phyloP scores from a whole-genome alignment of 345 rosid species.

The Citrus sp. region DNA sequence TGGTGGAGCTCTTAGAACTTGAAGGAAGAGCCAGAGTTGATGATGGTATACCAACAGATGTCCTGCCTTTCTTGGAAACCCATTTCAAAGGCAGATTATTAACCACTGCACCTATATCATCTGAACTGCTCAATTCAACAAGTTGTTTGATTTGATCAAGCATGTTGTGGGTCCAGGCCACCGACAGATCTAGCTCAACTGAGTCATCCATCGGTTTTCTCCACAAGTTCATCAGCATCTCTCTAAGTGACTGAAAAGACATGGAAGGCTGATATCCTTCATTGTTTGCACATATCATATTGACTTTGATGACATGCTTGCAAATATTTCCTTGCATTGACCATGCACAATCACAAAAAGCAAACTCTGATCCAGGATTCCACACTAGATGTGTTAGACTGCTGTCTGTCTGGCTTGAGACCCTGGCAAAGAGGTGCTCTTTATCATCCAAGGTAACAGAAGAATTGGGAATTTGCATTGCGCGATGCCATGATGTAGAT shows the following conservation, averaged over 20 bases:
- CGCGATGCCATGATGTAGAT: conserved; percentile 95
- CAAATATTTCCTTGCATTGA: conserved; percentile 91
- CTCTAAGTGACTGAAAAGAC: conserved; percentile 64
- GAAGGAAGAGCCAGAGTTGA: conserved; percentile 38
- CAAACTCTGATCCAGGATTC: conserved; percentile 97
- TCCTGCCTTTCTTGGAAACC: conserved; percentile 76
- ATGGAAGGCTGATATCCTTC: conserved; percentile 47
- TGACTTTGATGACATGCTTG: conserved; percentile 91
- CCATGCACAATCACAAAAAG: conserved; percentile 87
- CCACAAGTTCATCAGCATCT: conserved; percentile 47
- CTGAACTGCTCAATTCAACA: conserved; percentile 54
- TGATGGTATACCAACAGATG: conserved; percentile 72
- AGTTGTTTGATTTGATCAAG: conserved; percentile 73
- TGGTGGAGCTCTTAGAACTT: conserved; percentile 23
- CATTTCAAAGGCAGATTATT: conserved; percentile 66
- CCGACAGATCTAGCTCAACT: conserved; percentile 56
- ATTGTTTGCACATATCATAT: conserved; percentile 50
- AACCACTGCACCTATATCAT: conserved; percentile 57
- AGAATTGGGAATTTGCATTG: conserved; percentile 74
- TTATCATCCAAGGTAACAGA: conserved; percentile 58
- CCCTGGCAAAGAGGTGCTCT: conserved; percentile 52
- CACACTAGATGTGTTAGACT: conserved; percentile 52
- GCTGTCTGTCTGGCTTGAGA: conserved; percentile 63
- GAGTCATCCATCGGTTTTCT: conserved; percentile 80
- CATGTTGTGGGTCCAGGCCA: conserved; percentile 79